phyloP scores from a whole-genome alignment of 176 grass and related monocot genomes.

The Paspalum notatum region DNA sequence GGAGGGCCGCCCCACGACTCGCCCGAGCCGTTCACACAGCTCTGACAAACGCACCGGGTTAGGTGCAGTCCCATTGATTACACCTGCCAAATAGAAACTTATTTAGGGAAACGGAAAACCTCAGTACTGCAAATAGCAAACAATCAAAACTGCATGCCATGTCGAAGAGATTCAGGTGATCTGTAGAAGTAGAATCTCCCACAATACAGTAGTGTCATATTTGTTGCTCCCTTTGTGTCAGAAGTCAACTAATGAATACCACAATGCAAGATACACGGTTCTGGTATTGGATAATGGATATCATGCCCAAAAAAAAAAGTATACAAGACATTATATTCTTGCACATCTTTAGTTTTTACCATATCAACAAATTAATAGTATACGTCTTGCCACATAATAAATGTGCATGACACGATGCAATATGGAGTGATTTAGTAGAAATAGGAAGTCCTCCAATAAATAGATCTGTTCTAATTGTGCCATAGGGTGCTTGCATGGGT shows the following conservation, averaged over 20 bases:
- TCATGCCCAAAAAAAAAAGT: too few relatives aligned
- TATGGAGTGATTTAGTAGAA: background rate
- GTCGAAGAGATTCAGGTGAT: too few relatives aligned
- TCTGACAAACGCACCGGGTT: conserved; percentile 82
- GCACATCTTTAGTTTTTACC: background rate
- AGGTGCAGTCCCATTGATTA: conserved; percentile 91
- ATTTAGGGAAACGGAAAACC: background rate
- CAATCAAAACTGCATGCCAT: too few relatives aligned
- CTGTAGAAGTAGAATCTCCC: too few relatives aligned
- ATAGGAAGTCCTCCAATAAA: background rate
- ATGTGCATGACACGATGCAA: too few relatives aligned
- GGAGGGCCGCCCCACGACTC: conserved; percentile 67
- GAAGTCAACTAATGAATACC: too few relatives aligned
- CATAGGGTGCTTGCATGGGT: background rate
- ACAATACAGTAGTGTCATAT: too few relatives aligned
- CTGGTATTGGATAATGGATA: too few relatives aligned
- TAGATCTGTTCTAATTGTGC: background rate
- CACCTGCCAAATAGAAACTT: conserved; percentile 42
- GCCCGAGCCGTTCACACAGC: conserved; percentile 73
- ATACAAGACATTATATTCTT: background rate
- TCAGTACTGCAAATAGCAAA: background rate
- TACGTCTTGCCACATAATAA: too few relatives aligned
- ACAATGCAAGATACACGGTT: too few relatives aligned
- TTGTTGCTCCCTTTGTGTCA: too few relatives aligned
- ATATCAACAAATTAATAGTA: background rate